Conservation (phyloP, 352 stramenopile genomes). For the Globisporangium cederbergense region DNA sequence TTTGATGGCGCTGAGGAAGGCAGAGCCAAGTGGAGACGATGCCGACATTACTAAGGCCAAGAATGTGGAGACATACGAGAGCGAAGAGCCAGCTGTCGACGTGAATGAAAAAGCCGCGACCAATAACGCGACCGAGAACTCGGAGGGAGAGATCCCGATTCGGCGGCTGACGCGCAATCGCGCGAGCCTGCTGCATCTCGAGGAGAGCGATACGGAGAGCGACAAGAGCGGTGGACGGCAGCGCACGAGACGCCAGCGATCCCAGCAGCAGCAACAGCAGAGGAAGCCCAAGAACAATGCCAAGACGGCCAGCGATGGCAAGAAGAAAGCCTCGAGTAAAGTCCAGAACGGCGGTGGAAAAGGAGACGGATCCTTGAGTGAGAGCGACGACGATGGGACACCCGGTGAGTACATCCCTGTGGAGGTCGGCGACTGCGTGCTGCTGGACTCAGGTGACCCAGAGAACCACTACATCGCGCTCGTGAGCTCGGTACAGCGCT, state of each 20-base stretch:
- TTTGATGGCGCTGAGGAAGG: background rate
- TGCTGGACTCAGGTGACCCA: constrained; percentile 68
- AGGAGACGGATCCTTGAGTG: background rate
- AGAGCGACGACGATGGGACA: constrained; percentile 45
- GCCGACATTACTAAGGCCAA: background rate
- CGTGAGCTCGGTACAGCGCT: constrained; percentile 69
- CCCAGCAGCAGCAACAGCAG: constrained; percentile 1
- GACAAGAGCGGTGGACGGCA: constrained; percentile 5
- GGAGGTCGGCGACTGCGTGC: constrained; percentile 72
- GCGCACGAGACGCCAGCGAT: constrained; percentile 6
- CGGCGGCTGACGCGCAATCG: constrained; percentile 6
- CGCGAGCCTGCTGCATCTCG: constrained; percentile 2
- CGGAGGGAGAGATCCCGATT: constrained; percentile 3
- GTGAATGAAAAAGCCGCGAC: background rate
- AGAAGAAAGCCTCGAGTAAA: constrained; percentile 4
- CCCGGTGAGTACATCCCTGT: constrained; percentile 59
- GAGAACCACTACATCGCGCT: constrained; percentile 71
- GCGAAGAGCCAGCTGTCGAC: background rate
- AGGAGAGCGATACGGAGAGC: constrained; percentile 14
- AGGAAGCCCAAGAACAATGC: background rate
- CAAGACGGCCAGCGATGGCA: background rate
- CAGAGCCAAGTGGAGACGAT: background rate
- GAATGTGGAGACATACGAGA: background rate
- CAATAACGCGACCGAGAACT: background rate
- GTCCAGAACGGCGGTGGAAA: background rate